Conservation (phyloP, 345 rosid genomes). For the Salix brachista region DNA sequence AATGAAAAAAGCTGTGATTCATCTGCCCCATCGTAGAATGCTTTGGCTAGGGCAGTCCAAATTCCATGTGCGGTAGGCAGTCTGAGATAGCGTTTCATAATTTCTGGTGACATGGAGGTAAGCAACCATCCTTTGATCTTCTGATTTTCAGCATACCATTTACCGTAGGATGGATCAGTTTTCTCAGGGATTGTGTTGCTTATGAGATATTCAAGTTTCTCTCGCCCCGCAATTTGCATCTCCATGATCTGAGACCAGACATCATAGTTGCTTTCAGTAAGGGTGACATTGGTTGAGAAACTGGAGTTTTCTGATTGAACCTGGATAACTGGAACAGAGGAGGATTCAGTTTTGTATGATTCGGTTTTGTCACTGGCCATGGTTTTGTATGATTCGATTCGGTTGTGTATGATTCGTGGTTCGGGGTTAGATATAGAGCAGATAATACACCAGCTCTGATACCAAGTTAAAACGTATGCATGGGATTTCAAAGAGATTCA, state of each 20-base stretch:
- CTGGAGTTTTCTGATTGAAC: background rate
- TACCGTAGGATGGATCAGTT: background rate
- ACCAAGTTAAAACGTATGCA: too few species aligned
- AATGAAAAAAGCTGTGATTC: background rate
- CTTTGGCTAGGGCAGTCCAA: background rate
- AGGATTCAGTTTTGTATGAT: background rate
- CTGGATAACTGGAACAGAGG: background rate
- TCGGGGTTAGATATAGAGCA: too few species aligned
- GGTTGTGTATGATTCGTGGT: too few species aligned
- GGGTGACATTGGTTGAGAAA: background rate
- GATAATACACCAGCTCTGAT: too few species aligned
- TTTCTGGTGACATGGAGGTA: background rate
- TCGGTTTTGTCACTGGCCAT: too few species aligned
- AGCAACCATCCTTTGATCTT: background rate
- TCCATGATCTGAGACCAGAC: background rate
- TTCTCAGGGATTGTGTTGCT: background rate
- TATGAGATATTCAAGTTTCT: background rate
- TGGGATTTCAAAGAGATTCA: too few species aligned
- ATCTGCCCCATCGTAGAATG: background rate
- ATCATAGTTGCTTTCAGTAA: conserved; percentile 5
- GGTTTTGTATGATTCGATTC: too few species aligned
- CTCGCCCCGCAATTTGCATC: background rate
- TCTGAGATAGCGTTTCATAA: background rate
- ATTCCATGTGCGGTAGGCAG: background rate
- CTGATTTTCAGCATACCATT: conserved; percentile 4